These are phyloP conservation scores for Ascocoryne sarcoides DNA, from an alignment of 2,329 filamentous ascomycete species.

Conservation along the genomic window DNA sequence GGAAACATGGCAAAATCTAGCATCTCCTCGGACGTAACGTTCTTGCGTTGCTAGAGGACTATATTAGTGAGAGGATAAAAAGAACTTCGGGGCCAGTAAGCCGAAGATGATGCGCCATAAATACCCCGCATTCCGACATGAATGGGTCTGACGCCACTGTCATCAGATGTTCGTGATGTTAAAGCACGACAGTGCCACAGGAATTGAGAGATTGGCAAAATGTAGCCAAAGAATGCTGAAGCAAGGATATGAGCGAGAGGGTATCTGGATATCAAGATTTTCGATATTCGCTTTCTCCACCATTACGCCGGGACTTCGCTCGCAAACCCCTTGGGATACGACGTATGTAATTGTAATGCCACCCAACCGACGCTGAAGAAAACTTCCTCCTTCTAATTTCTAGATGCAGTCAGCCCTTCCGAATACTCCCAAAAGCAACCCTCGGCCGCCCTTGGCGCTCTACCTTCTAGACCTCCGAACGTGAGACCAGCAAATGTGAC, in stretches of 20 bases:
- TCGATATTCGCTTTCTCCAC: neutral
- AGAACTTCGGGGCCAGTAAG: neutral
- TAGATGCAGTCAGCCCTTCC: no score
- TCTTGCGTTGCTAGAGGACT: neutral
- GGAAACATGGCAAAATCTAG: slow-evolving; percentile 1
- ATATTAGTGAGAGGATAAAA: neutral
- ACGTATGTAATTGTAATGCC: no score
- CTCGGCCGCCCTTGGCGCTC: no score
- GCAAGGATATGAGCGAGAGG: neutral
- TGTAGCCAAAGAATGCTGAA: neutral
- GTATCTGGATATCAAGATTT: neutral
- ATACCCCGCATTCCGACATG: slow-evolving; percentile 8
- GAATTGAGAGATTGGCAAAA: neutral
- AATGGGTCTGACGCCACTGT: neutral
- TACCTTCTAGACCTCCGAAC: no score
- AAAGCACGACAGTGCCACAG: no score
- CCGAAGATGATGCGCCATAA: slow-evolving; percentile 1
- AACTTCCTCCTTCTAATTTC: no score
- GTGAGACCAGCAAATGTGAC: no score
- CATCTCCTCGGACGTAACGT: slow-evolving; percentile 10
- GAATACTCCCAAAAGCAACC: no score
- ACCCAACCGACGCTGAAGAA: no score
- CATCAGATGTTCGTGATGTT: neutral
- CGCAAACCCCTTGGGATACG: no score
- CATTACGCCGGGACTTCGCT: no score